Evolutionary conservation across 1,284 basidiomycete genomes (phyloP), one percentile per base, ranked within the genome.

Genomic region (Trametes hirsuta): DNA sequence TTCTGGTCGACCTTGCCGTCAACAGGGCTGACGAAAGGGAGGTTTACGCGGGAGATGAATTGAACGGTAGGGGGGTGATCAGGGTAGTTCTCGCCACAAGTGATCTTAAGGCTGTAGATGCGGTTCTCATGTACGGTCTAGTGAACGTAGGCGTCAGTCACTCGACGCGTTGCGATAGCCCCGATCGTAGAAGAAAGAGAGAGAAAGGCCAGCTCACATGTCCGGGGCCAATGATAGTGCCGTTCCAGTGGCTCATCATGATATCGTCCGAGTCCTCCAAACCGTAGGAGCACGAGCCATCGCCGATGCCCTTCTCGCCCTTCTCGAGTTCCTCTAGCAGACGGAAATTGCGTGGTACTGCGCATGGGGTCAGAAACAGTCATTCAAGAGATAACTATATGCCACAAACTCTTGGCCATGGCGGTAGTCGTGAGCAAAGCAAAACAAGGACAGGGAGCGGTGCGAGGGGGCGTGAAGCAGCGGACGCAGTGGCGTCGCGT

Each of bases 251-350:
- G 77, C 88, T 93, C 97, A 99, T 98, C 79, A 93, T 82, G 76
- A 95, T 90, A 82, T 97, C 95, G 72, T 97, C 95, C 69, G 88
- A 77, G 76, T 97, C 93, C 76, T 93, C 93, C 59, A 97, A 81
- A 58, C 96, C 96, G 71, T 98, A 98, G 35, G 94, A 96, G 80
- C 95, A 97, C 39, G 91, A 94, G 60, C 96, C 97, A 79, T 98
- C 97, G 65, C 97, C 97, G 72, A 99, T 95, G 49, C 97, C 97
- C 77, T 99, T 99, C 83, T 99, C 97, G 69, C 97, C 97, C 79
- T 98, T 98, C 79, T 99, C 97, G 67, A 99, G 91, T 81, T 99
- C 96, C 76, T 98, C 95, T 49, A 98, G 85, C 45, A 99, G 87
- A 58, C 94, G 86, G 80, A 99, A 99, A 78, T 95, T 98, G 72